These are phyloP conservation scores for Stemphylium beticola DNA, from an alignment of 2,329 filamentous ascomycete species.

Conservation along the genomic window DNA sequence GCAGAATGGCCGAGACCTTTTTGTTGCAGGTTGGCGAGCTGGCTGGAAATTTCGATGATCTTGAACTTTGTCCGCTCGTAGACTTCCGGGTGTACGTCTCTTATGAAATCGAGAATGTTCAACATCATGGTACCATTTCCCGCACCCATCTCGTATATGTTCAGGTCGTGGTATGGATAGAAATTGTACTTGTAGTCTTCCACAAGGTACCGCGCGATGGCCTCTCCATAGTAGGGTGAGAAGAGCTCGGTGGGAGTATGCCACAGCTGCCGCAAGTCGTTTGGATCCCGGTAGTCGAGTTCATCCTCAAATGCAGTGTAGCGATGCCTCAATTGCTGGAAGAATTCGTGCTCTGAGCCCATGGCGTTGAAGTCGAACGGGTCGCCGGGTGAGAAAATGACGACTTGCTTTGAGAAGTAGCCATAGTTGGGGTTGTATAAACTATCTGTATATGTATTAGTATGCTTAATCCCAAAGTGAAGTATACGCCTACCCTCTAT, in stretches of 20 bases:
- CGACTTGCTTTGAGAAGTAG: conserved; percentile 95
- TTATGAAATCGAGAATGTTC: conserved; percentile 96
- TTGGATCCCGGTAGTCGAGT: conserved; percentile 74
- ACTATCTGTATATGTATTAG: conserved; percentile 63
- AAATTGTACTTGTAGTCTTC: conserved; percentile 94
- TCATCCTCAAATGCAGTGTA: conserved; percentile 91
- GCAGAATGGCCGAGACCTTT: conserved; percentile 71
- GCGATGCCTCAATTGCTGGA: conserved; percentile 73
- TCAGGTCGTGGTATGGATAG: conserved; percentile 94
- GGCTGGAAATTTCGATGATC: conserved; percentile 92
- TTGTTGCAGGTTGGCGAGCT: conserved; percentile 78
- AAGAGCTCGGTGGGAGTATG: conserved; percentile 98
- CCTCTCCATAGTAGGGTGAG: conserved; percentile 94
- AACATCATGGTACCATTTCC: conserved; percentile 97
- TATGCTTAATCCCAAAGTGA: background rate
- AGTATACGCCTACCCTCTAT: conserved; percentile 74
- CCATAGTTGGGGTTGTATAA: conserved; percentile 94
- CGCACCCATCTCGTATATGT: conserved; percentile 98
- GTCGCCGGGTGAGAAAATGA: conserved; percentile 91
- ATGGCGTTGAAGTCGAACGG: conserved; percentile 87
- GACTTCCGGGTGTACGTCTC: conserved; percentile 84
- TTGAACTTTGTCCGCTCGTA: conserved; percentile 93
- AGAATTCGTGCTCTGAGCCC: conserved; percentile 84
- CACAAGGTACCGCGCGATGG: conserved; percentile 93
- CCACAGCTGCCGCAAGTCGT: conserved; percentile 89